Base-by-base conservation (phyloP, 768 basidiomycete genomes). In the Boletus coccyginus region DNA sequence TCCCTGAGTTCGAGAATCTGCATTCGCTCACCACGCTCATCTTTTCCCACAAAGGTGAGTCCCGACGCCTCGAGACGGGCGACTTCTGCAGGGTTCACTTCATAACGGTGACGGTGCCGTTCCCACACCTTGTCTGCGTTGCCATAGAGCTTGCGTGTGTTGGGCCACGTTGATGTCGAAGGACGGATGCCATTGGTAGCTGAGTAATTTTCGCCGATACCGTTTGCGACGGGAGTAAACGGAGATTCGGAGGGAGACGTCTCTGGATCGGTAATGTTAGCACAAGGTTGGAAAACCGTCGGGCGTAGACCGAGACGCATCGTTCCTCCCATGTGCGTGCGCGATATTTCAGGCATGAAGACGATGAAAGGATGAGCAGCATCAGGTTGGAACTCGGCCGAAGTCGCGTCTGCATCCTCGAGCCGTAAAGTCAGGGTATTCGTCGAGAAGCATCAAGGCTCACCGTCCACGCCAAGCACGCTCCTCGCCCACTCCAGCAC, bases 261-360 rank as follows among this genome's bases (percentile, higher is more conserved):
- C 43, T 62, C 60, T n/a, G 56, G 8, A 48, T 60, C 59, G 36
- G 48, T 42, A 31, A 54, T 53, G 16, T 61, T 60, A 50, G 65
- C 52, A 44, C 46, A 80, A 10, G 78, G 70, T 54, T 88, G 83
- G 70, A 98, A 98, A 46, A 98, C 82, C 3, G 96, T 99, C 5
- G 96, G 94, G n/a, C 96, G 86, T 41, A 98, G 79, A 24, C 97
- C 97, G n/a, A 98, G 83, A 13, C 97, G 88, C 97, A 99, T 99
- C n/a, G 96, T 99, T 21, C 97, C 97, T 50, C 97, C 97, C 85
- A 98, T 93, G 61, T 98, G 94, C 13, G 95, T 98, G 69, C 88
- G 90, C 12, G 94, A 97, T 63, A 99, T 92, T 71, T 99, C 97
- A 17, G 97, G 97, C 97, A 99, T 99, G 82, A 95, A 98, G 63